Base-by-base conservation (phyloP, 352 stramenopile genomes). In the Globisporangium canariense region DNA sequence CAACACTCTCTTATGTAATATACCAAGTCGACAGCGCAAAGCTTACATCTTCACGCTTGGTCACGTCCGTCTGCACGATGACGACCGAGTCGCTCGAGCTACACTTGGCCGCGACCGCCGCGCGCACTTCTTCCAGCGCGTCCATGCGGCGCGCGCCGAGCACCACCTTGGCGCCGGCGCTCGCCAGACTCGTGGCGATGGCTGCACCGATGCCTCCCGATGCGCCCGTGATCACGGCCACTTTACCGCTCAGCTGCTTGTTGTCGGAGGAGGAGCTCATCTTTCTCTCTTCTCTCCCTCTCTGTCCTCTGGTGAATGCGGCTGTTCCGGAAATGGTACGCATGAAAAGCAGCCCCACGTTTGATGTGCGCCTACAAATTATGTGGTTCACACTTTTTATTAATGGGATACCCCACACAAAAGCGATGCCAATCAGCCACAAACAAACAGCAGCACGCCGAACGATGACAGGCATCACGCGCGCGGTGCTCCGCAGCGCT, bases 181-280 rank as follows among this genome's bases (percentile, higher is more conserved):
- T 63, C 10, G 87, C 85, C 11, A 98, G 71, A 41, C 85, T 78
- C 25, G 70, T 63, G 0, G 88, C 82, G 62, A 97, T 97, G 28
- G 81, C 74, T 72, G 79, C 79, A 38, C 93, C 91, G 60, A 98
- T 97, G 43, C 92, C 92, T 10, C 78, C 90, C 0, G 90, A 96
- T 7, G 90, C 92, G 52, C 91, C 91, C 20, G 90, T 95, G 51
- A 98, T 84, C 47, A 97, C 71, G 6, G 80, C 90, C 55, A 97
- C 83, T 69, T 97, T 96, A 43, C 74, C 73, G 13, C 64, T 67
- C 60, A 98, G 73, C 32, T 73, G 73, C 36, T 73, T 45, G 60
- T 66, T 60, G 34, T 40, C 7, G 25, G 25, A 28, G 8, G 34
- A 40, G 5, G 38, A 57, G 8, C 43, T 64, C 14, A 18, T 64